These are phyloP conservation scores for Xylariaceae sp. DNA, from an alignment of 2,329 filamentous ascomycete genomes.

Conservation along the genomic window DNA sequence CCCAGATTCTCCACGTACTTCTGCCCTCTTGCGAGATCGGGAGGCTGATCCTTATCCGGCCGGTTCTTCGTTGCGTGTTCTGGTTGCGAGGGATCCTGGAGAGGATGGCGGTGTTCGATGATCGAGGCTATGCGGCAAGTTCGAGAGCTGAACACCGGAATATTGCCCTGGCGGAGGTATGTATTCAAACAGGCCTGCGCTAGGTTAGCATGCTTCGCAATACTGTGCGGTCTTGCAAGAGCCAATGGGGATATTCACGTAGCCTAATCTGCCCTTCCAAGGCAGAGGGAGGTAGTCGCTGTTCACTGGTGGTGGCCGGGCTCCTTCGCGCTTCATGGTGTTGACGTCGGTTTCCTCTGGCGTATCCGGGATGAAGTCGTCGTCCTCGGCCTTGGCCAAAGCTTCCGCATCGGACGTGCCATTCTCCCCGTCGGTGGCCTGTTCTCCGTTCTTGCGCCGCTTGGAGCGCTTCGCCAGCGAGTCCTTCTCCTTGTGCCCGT, in stretches of 20 bases:
- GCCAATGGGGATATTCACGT: constrained; percentile 49
- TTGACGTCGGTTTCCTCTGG: constrained; percentile 14
- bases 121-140: constrained; percentile 90
- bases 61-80: constrained; percentile 81
- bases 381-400: constrained; percentile 8
- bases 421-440: not conserved
- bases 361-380: too few relatives aligned
- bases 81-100: constrained; percentile 66
- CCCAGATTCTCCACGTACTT: constrained; percentile 71
- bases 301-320: constrained; percentile 68
- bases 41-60: constrained; percentile 64
- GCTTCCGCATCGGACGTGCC: constrained; percentile 3
- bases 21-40: constrained; percentile 59
- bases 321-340: constrained; percentile 22
- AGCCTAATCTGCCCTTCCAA: constrained; percentile 84
- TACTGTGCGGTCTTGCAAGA: not conserved
- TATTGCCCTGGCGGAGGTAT: constrained; percentile 73
- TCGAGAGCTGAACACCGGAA: constrained; percentile 81
- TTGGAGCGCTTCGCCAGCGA: not conserved
- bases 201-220: constrained; percentile 8
- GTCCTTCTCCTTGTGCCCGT: not conserved
- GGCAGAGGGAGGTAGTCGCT: constrained; percentile 78
- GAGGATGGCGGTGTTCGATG: constrained; percentile 76
- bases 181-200: constrained; percentile 78
- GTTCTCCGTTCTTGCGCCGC: not conserved